Evolutionary conservation across 148 eudicot species (phyloP).

Genomic region (Silene conica): DNA sequence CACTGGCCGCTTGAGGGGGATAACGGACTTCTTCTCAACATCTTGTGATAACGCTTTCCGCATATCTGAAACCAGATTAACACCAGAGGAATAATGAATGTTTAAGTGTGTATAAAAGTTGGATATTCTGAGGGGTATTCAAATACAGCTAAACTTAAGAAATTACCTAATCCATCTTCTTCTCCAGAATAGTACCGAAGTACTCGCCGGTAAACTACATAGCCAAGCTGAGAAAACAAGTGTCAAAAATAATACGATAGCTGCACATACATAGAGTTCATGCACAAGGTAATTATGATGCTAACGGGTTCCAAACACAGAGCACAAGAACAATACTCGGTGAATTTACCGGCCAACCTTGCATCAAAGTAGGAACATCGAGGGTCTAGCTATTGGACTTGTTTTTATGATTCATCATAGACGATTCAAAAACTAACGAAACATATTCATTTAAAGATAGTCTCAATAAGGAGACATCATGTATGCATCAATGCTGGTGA

Average conservation of each 20-base stretch:
- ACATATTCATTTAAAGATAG: too few species aligned
- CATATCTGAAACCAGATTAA: constrained; percentile 44
- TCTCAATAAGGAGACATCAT: too few species aligned
- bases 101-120: background rate
- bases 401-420: too few species aligned
- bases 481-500: too few species aligned
- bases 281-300: background rate
- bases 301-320: too few species aligned
- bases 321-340: too few species aligned
- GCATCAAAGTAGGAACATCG: too few species aligned
- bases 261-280: background rate
- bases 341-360: too few species aligned
- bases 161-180: constrained; percentile 93
- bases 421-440: too few species aligned
- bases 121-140: background rate
- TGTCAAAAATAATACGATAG: background rate
- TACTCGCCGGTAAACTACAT: constrained; percentile 84
- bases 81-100: background rate
- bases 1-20: constrained; percentile 58
- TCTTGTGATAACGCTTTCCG: constrained; percentile 62
- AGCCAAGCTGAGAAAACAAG: constrained; percentile 66
- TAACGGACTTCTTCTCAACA: constrained; percentile 59
- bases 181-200: constrained; percentile 96
- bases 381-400: too few species aligned
- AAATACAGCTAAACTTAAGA: background rate